These are phyloP conservation scores for Ceratobasidium sp. DNA, from an alignment of 1,284 basidiomycete species.

Conservation along the genomic window DNA sequence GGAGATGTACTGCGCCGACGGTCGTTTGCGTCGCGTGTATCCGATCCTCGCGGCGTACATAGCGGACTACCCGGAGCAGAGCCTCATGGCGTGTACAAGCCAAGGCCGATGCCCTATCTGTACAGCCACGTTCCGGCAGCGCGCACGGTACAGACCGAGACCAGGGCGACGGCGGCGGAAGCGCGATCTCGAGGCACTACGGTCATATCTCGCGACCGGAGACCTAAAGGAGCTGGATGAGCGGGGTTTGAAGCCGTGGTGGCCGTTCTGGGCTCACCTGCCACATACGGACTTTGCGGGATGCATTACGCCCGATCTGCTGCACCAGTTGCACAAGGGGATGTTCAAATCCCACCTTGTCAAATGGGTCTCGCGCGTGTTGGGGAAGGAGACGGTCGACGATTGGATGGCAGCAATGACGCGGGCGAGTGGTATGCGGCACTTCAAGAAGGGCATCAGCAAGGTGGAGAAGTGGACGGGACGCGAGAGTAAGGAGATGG, in stretches of 20 bases:
- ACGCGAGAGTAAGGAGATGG: constrained; percentile 20
- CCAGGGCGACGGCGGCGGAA: too few species aligned
- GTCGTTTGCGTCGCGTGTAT: not conserved
- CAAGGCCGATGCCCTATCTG: not conserved
- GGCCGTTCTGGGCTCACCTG: constrained; percentile 24
- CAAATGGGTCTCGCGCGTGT: too few species aligned
- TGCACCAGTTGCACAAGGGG: constrained; percentile 57
- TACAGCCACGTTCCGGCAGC: too few species aligned
- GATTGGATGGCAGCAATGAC: too few species aligned
- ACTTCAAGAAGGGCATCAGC: constrained; percentile 5
- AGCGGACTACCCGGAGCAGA: constrained; percentile 10
- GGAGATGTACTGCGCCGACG: constrained; percentile 6
- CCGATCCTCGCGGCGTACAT: constrained; percentile 2
- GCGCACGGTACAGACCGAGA: too few species aligned
- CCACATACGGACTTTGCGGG: constrained; percentile 49
- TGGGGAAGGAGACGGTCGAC: too few species aligned
- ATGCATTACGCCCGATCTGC: constrained; percentile 54
- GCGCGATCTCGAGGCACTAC: not conserved
- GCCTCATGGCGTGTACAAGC: not conserved
- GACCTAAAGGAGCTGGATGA: not conserved
- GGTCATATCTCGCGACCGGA: not conserved
- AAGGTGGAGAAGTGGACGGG: constrained; percentile 13
- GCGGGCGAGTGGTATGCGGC: constrained; percentile 9
- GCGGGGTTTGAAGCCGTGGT: constrained; percentile 6
- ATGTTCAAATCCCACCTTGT: constrained; percentile 55